A percentile compares a stretch with the other conserved stretches of the same genome.
Evolutionary conservation across 2,329 filamentous ascomycete genomes (phyloP).

Genomic region (Calonectria honghensis): DNA sequence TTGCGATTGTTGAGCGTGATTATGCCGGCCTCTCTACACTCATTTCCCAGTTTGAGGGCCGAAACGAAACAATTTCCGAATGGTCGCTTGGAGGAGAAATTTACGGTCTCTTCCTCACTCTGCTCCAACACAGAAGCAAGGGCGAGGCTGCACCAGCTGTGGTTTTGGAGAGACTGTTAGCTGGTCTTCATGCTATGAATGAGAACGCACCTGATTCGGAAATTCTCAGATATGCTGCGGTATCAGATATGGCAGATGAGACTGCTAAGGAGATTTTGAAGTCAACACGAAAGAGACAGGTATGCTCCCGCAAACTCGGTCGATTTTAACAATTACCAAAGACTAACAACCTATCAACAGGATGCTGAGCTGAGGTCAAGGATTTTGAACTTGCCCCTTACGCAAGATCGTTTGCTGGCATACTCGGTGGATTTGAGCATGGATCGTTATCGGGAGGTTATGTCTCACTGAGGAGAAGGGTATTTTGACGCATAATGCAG

Average conservation of each 20-base stretch:
- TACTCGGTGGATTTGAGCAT: conserved; percentile 83
- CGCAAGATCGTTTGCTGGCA: conserved; percentile 81
- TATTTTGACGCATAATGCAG: conserved; percentile 20
- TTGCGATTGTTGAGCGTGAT: conserved; percentile 87
- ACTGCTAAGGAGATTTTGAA: conserved; percentile 80
- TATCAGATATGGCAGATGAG: conserved; percentile 87
- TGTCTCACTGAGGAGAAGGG: conserved; percentile 65
- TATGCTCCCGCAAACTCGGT: conserved; percentile 59
- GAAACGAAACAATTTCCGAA: conserved; percentile 76
- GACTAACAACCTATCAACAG: conserved; percentile 54
- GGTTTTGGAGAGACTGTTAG: conserved; percentile 74
- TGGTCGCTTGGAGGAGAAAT: conserved; percentile 89
- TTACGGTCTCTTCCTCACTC: conserved; percentile 78
- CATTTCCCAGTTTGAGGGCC: conserved; percentile 81
- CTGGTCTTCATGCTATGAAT: conserved; percentile 74
- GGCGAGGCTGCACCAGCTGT: conserved; percentile 64
- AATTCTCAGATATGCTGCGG: conserved; percentile 78
- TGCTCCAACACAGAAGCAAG: conserved; percentile 67
- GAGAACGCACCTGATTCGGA: conserved; percentile 65
- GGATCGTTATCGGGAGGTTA: conserved; percentile 80
- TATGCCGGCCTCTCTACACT: conserved; percentile 81
- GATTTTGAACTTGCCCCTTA: conserved; percentile 78
- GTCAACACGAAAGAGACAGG: conserved; percentile 73
- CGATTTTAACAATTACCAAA: not conserved
- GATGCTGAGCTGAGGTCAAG: conserved; percentile 61